Conservation (phyloP, 345 rosid species). For the Salix purpurea region DNA sequence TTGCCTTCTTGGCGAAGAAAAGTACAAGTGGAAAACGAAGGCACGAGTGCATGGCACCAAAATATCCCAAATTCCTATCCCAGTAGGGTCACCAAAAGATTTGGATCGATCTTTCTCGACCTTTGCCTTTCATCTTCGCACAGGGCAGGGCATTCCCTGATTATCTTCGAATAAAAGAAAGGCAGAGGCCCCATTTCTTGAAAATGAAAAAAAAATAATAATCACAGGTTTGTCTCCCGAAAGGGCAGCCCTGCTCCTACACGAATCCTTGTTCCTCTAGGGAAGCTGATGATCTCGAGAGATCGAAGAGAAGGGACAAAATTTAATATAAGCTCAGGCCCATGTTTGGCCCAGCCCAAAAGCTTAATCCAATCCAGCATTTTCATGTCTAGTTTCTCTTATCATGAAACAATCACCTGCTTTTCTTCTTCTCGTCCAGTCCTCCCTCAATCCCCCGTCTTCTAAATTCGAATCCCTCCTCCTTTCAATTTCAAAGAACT, state of each 20-base stretch:
- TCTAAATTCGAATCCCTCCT: no score
- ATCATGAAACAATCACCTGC: no score
- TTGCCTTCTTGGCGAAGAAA: conserved; percentile 1
- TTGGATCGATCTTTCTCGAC: not conserved
- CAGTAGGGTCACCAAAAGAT: not conserved
- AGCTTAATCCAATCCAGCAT: not conserved
- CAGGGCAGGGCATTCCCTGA: not conserved
- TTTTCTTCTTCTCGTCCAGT: no score
- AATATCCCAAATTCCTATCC: not conserved
- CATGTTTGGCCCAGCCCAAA: not conserved
- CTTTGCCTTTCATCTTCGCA: not conserved
- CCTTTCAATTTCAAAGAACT: no score
- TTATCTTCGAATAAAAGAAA: not conserved
- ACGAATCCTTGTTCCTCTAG: no score
- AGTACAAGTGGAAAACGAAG: not conserved
- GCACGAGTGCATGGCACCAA: not conserved
- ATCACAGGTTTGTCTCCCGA: no score
- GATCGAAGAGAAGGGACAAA: not conserved
- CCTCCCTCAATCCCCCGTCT: no score
- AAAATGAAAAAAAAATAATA: no score
- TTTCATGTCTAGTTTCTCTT: not conserved
- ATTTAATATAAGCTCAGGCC: not conserved
- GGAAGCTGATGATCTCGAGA: no score
- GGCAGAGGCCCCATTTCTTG: not conserved
- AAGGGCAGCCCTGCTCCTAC: no score